Percentiles rank a stretch among this genome's conserved stretches.
Conservation (phyloP, 2,329 filamentous ascomycete species). For the Trichoderma semiorbis region DNA sequence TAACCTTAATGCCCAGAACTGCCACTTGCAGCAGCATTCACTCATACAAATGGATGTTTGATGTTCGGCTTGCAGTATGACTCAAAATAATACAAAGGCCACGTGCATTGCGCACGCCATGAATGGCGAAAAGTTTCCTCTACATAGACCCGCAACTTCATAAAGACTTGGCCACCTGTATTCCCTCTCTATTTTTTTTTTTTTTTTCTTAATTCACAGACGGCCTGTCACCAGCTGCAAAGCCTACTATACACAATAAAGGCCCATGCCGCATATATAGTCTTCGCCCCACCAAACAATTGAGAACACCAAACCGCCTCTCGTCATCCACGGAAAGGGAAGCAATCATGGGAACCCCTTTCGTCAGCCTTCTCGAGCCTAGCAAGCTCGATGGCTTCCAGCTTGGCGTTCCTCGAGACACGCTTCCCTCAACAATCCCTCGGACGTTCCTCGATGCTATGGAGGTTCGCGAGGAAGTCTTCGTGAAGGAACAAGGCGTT, state of each 20-base stretch:
- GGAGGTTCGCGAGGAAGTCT: conserved; percentile 58
- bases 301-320: not conserved
- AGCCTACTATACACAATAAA: not conserved
- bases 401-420: conserved; percentile 34
- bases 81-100: not conserved
- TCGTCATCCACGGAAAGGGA: not conserved
- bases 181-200: not conserved
- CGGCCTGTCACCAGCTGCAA: not conserved
- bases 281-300: not conserved
- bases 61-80: not conserved
- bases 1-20: not conserved
- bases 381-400: conserved; percentile 48
- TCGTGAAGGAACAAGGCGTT: conserved; percentile 57
- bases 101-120: not conserved
- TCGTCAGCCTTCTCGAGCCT: conserved; percentile 48
- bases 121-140: not conserved
- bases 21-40: not conserved
- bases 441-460: conserved; percentile 60
- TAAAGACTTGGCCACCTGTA: not conserved
- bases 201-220: not conserved
- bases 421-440: conserved; percentile 48
- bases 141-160: conserved; percentile 1
- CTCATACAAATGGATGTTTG: not conserved
- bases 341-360: conserved; percentile 46
- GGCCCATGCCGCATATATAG: not conserved